Base-by-base conservation (phyloP, 108 stramenopile species). In the Craspedostauros australis region DNA sequence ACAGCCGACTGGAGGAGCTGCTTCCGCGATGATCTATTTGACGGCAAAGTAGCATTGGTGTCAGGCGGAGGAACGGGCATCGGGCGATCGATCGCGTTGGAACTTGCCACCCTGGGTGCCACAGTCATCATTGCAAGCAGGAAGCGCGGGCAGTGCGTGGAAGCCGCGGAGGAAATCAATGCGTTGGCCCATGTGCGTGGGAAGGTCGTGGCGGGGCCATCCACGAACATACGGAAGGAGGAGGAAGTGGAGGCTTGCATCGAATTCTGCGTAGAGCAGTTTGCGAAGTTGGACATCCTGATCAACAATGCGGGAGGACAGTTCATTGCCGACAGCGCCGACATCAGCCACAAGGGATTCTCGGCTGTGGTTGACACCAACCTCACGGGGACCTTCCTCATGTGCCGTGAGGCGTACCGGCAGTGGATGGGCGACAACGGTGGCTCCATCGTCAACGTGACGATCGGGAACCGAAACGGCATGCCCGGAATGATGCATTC, bases 21-120 rank as follows among this genome's bases (percentile, higher is more conserved):
- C 19, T 88, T 84, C 57, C 80, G 82, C 34, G 54, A 78, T 11
- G 71, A 65, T 20, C 72, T 91, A 8, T 89, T 91, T 50, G n/a
- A 47, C 1, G 52, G 65, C 31, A 79, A 87, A 60, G 70, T 82
- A 8, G 90, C 86, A 0, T 48, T 95, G 12, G 94, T 95, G 1
- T 81, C 91, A 0, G 94, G 94, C 3, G 94, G 94, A 15, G 91
- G 91, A 2, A 87, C 74, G 5, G 94, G 94, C 12, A 91, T 95
- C 26, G 94, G 94, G 20, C 54, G 60, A 19, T 40, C 73, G 7
- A 84, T 90, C 42, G 72, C 82, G 1, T 53, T 33, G 15, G 88
- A 86, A 65, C 58, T 94, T 6, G 77, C 84, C 6, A 39, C 48
- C 2, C 46, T 81, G 14, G 90, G 90, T 25, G 88, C 81, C 14